Conservation (phyloP, 495 filamentous ascomycete genomes). For the Letharia columbiana region DNA sequence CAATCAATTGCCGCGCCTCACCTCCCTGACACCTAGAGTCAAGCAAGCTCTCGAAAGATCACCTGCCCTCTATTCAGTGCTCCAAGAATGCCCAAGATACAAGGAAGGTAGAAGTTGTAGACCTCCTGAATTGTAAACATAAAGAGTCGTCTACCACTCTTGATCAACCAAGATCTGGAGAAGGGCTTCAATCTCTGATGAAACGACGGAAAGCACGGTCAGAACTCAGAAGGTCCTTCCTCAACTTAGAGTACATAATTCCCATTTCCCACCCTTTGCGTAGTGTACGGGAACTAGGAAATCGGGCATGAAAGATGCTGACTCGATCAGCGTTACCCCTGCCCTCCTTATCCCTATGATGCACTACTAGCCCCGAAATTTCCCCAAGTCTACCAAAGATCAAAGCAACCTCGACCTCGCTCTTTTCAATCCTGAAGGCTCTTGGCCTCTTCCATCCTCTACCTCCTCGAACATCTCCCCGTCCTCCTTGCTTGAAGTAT, state of each 20-base stretch:
- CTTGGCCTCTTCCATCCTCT: background rate
- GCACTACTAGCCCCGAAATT: background rate
- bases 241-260: background rate
- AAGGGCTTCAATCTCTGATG: background rate
- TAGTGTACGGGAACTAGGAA: slow-evolving; percentile 8
- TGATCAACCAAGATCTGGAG: background rate
- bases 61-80: background rate
- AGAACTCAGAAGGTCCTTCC: background rate
- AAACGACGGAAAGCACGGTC: background rate
- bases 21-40: background rate
- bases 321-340: slow-evolving; percentile 9
- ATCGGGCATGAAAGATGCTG: background rate
- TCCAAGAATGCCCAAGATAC: background rate
- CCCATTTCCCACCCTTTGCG: background rate
- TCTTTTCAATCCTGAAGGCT: background rate
- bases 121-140: background rate
- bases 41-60: background rate
- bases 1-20: background rate
- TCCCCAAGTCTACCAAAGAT: background rate
- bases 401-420: background rate
- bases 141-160: background rate
- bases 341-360: background rate
- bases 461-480: background rate
- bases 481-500: slow-evolving; percentile 6
- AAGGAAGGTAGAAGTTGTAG: background rate